phyloP scores from a whole-genome alignment of 2,329 filamentous ascomycete species.

The Immersiporthe knoxdaviesiana region DNA sequence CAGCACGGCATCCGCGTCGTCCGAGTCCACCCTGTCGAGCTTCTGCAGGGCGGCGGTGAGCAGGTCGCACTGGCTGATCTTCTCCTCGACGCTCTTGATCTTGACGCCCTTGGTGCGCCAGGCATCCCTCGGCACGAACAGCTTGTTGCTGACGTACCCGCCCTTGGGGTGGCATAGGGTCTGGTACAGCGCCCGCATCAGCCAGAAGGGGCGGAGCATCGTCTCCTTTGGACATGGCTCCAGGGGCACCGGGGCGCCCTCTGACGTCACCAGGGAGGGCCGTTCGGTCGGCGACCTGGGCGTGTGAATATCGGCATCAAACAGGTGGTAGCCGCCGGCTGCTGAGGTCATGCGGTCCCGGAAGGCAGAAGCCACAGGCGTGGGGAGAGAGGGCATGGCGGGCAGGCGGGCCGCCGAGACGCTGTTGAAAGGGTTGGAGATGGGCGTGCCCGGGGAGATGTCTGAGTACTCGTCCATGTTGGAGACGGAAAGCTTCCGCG shows the following conservation, averaged over 20 bases:
- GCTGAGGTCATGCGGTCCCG: slow-evolving; percentile 59
- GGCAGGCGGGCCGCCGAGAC: slow-evolving; percentile 52
- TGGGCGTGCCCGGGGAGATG: slow-evolving; percentile 73
- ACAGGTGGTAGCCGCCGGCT: slow-evolving; percentile 74
- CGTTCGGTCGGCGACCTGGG: slow-evolving; percentile 66
- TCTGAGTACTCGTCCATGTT: slow-evolving; percentile 66
- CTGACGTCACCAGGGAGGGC: slow-evolving; percentile 60
- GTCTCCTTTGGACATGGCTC: slow-evolving; percentile 91
- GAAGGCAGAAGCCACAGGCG: slow-evolving; percentile 67
- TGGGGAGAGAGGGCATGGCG: slow-evolving; percentile 67
- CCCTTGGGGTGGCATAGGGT: slow-evolving; percentile 89
- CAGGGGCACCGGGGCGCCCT: slow-evolving; percentile 73
- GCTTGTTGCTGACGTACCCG: slow-evolving; percentile 86
- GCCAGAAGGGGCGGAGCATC: slow-evolving; percentile 93
- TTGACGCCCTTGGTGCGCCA: slow-evolving; percentile 96
- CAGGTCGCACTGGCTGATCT: slow-evolving; percentile 87
- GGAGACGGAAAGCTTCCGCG: slow-evolving; percentile 72
- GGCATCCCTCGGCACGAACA: slow-evolving; percentile 90
- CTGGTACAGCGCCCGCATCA: slow-evolving; percentile 93
- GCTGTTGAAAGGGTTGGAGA: slow-evolving; percentile 67
- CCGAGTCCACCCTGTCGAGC: slow-evolving; percentile 80
- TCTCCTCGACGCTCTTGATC: slow-evolving; percentile 88
- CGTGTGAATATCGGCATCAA: slow-evolving; percentile 81
- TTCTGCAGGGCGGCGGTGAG: slow-evolving; percentile 87
- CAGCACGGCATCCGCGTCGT: slow-evolving; percentile 86